phyloP scores from a whole-genome alignment of 805 yeast genomes.

The Kodamaea restingae region DNA sequence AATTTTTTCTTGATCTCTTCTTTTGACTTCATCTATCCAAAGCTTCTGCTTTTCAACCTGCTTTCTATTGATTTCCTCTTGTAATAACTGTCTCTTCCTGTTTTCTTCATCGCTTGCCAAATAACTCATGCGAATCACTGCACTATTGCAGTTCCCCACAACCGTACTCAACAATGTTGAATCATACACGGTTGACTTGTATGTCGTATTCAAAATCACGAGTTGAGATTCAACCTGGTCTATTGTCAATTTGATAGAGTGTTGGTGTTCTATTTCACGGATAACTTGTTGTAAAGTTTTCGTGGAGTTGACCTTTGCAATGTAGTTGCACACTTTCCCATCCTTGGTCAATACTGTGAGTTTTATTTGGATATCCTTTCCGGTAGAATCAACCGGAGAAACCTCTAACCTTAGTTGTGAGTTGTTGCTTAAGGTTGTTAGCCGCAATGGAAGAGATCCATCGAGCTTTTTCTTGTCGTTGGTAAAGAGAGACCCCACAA shows the following conservation, averaged over 20 bases:
- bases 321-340: constrained; percentile 5
- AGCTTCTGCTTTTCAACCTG: constrained; percentile 19
- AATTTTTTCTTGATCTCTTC: constrained; percentile 11
- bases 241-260: constrained; percentile 6
- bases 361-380: constrained; percentile 16
- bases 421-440: constrained; percentile 31
- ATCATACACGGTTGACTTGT: constrained; percentile 11
- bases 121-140: constrained; percentile 24
- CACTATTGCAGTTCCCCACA: constrained; percentile 19
- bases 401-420: constrained; percentile 26
- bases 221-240: constrained; percentile 11
- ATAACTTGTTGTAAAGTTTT: constrained; percentile 19
- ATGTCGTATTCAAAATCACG: constrained; percentile 14
- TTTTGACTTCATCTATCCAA: constrained; percentile 9
- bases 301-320: constrained; percentile 10
- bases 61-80: constrained; percentile 16
- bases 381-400: constrained; percentile 7
- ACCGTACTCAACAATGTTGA: constrained; percentile 14
- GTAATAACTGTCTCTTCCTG: constrained; percentile 15
- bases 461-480: constrained; percentile 30
- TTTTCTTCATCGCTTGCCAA: constrained; percentile 12
- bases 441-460: constrained; percentile 27
- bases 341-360: constrained; percentile 11
- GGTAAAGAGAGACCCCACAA: constrained; percentile 20
- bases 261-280: constrained; percentile 14